phyloP scores from a whole-genome alignment of 108 stramenopile species.

The Fistulifera solaris region DNA sequence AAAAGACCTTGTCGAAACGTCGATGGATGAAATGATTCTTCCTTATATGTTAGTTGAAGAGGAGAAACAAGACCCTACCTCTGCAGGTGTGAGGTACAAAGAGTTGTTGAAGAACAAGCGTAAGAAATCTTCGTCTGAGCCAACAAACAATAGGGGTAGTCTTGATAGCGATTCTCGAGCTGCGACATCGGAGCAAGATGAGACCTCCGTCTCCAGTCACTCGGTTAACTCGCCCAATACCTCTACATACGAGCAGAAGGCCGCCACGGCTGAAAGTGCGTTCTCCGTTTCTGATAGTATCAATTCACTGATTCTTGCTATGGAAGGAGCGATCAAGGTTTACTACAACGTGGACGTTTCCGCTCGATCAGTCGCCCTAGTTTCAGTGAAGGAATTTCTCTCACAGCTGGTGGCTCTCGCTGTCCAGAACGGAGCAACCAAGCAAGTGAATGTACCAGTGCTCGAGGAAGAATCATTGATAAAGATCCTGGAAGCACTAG shows the following conservation, averaged over 20 bases:
- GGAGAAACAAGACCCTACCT: not conserved
- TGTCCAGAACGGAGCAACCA: too few species aligned
- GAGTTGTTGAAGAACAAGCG: slow-evolving; percentile 36
- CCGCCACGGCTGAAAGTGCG: slow-evolving; percentile 1
- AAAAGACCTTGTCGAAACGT: slow-evolving; percentile 16
- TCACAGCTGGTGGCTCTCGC: too few species aligned
- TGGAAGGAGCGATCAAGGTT: slow-evolving; percentile 69
- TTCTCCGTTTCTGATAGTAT: not conserved
- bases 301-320: slow-evolving; percentile 48
- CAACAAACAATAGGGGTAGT: slow-evolving; percentile 6
- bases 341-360: slow-evolving; percentile 39
- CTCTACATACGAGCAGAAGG: slow-evolving; percentile 14
- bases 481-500: too few species aligned
- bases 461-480: too few species aligned
- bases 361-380: too few species aligned
- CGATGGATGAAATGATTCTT: slow-evolving; percentile 26
- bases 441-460: too few species aligned
- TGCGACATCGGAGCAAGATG: slow-evolving; percentile 9
- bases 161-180: not conserved
- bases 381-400: too few species aligned
- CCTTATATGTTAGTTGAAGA: not conserved
- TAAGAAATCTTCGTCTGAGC: slow-evolving; percentile 11
- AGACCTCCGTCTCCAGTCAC: not conserved
- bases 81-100: slow-evolving; percentile 47
- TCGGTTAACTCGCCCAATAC: slow-evolving; percentile 8